Evolutionary conservation across 2,329 filamentous ascomycete genomes (phyloP).

Genomic region (Cytospora schulzeri): DNA sequence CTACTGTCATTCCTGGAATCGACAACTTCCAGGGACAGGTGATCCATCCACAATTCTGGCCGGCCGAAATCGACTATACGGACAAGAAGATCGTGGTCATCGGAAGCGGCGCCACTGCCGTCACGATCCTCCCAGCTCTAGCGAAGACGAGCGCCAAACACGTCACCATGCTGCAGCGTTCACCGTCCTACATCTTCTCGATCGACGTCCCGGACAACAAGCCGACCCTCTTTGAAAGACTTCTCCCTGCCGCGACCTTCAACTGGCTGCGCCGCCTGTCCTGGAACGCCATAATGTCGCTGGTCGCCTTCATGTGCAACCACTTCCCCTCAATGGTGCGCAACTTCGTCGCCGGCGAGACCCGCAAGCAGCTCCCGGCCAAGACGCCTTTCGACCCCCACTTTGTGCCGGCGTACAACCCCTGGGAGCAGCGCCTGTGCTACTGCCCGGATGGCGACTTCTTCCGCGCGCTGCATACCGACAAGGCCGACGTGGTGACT

Average conservation of each 20-base stretch:
- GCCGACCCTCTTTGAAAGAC: not conserved
- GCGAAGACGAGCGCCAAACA: constrained; percentile 54
- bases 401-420: constrained; percentile 58
- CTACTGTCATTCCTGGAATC: constrained; percentile 50
- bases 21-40: constrained; percentile 43
- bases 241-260: constrained; percentile 47
- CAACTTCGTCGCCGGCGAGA: constrained; percentile 41
- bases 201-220: constrained; percentile 45
- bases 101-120: constrained; percentile 68
- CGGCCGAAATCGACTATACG: constrained; percentile 64
- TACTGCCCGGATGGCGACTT: constrained; percentile 52
- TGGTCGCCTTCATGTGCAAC: constrained; percentile 50
- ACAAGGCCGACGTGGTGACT: constrained; percentile 46
- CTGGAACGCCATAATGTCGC: constrained; percentile 47
- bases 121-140: constrained; percentile 66
- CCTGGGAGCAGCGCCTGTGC: constrained; percentile 72
- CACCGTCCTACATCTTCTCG: constrained; percentile 61
- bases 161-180: constrained; percentile 71
- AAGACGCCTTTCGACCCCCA: constrained; percentile 54
- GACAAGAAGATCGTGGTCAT: constrained; percentile 68
- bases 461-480: constrained; percentile 43
- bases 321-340: constrained; percentile 47
- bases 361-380: constrained; percentile 9
- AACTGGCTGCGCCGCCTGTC: constrained; percentile 49
- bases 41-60: constrained; percentile 77